A percentile compares a stretch with the other conserved stretches of the same genome.
Evolutionary conservation across 169 alveolate genomes (phyloP).

Genomic region (Eimeria nieschulzi): DNA sequence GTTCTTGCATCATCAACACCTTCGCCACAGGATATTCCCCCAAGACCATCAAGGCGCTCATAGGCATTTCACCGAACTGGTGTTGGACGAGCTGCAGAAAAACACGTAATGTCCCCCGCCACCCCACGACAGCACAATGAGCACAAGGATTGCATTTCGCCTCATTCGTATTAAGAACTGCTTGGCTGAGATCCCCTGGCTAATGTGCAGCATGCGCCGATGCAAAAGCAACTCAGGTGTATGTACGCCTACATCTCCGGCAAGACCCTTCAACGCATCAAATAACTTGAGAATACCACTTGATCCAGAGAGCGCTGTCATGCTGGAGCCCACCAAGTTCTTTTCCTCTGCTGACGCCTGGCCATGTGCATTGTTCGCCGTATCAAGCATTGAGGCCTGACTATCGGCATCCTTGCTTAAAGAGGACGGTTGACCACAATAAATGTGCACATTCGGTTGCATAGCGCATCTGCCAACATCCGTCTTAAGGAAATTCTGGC

Average conservation of each 20-base stretch:
- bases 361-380: no score
- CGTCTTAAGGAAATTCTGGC: constrained; percentile 7
- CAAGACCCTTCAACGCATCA: background rate
- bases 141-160: background rate
- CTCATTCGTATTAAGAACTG: background rate
- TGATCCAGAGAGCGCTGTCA: background rate
- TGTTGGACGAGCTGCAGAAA: constrained; percentile 42
- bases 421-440: constrained; percentile 11
- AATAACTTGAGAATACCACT: background rate
- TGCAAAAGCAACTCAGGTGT: background rate
- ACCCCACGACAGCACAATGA: background rate
- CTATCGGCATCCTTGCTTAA: background rate
- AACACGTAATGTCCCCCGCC: background rate
- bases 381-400: no score
- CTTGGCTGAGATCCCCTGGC: background rate
- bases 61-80: constrained; percentile 43
- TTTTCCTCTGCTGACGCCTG: no score
- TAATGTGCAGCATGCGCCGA: background rate
- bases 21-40: constrained; percentile 32
- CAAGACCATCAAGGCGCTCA: constrained; percentile 11
- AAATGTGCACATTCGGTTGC: constrained; percentile 47
- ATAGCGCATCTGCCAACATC: background rate
- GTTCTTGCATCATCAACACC: constrained; percentile 7
- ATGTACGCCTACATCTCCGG: constrained; percentile 7
- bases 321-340: no score